Conservation (phyloP, 768 basidiomycete species). For the Glaciozyma antarctica region DNA sequence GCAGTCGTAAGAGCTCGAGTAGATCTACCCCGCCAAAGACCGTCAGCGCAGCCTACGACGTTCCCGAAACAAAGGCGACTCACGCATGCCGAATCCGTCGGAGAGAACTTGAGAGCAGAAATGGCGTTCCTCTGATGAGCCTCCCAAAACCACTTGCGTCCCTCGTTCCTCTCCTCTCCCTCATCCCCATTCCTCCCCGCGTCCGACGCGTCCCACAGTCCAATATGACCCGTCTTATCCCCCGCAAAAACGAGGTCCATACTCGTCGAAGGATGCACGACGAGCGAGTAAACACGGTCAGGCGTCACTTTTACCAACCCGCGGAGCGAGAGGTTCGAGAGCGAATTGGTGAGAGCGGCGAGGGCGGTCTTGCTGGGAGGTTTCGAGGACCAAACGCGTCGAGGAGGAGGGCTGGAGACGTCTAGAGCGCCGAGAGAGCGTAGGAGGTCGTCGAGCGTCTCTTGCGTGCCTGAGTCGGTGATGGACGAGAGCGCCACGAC, state of each 20-base stretch:
- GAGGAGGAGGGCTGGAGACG: neutral
- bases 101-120: slow-evolving; percentile 40
- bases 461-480: neutral
- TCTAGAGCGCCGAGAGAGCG: neutral
- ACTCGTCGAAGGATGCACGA: neutral
- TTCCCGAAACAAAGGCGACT: slow-evolving; percentile 17
- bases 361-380: neutral
- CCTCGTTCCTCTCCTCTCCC: slow-evolving; percentile 25
- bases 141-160: slow-evolving; percentile 35
- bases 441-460: neutral
- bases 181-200: slow-evolving; percentile 18
- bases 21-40: slow-evolving; percentile 33
- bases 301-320: neutral
- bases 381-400: neutral
- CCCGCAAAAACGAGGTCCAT: slow-evolving; percentile 16
- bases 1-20: slow-evolving; percentile 42
- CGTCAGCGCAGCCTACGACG: too few species aligned
- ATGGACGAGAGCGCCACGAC: neutral
- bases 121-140: slow-evolving; percentile 38
- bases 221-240: slow-evolving; percentile 27
- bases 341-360: neutral
- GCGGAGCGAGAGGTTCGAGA: neutral
- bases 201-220: slow-evolving; percentile 38
- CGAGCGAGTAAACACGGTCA: slow-evolving; percentile 2
- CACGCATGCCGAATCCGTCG: slow-evolving; percentile 38